phyloP scores from a whole-genome alignment of 106 monocot genomes.

The Platanthera zijinensis region DNA sequence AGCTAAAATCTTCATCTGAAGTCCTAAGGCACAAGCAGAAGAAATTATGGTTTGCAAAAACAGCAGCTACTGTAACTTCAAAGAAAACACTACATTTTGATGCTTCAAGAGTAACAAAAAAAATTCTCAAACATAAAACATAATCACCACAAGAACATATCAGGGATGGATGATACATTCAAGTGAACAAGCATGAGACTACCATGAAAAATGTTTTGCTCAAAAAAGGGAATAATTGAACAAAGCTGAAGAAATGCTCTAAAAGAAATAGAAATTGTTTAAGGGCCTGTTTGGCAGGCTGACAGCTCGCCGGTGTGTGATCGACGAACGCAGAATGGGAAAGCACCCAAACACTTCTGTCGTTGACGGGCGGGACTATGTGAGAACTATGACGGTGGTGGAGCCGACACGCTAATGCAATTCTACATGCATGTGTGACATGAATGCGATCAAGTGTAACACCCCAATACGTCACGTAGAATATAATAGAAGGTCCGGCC shows the following conservation, averaged over 20 bases:
- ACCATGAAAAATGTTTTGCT: background rate
- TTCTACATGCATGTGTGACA: too few relatives aligned
- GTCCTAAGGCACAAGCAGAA: constrained; percentile 52
- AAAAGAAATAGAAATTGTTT: background rate
- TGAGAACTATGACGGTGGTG: too few relatives aligned
- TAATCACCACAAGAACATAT: background rate
- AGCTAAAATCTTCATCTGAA: constrained; percentile 91
- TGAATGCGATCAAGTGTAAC: too few relatives aligned
- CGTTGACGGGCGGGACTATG: too few relatives aligned
- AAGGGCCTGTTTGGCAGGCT: background rate
- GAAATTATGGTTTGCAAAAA: background rate
- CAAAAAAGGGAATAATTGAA: background rate
- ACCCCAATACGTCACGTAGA: too few relatives aligned
- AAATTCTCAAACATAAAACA: background rate
- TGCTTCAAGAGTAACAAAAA: background rate
- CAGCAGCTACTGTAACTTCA: background rate
- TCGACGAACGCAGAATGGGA: too few relatives aligned
- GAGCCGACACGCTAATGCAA: too few relatives aligned
- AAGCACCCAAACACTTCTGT: too few relatives aligned
- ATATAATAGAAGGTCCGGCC: too few relatives aligned
- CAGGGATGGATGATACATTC: too few relatives aligned
- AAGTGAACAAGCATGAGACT: too few relatives aligned
- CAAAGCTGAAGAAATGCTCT: background rate
- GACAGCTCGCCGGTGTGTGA: too few relatives aligned
- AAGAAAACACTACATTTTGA: background rate